These are phyloP conservation scores for Colletotrichum acutatum DNA, from an alignment of 2,329 filamentous ascomycete species.

Conservation along the genomic window DNA sequence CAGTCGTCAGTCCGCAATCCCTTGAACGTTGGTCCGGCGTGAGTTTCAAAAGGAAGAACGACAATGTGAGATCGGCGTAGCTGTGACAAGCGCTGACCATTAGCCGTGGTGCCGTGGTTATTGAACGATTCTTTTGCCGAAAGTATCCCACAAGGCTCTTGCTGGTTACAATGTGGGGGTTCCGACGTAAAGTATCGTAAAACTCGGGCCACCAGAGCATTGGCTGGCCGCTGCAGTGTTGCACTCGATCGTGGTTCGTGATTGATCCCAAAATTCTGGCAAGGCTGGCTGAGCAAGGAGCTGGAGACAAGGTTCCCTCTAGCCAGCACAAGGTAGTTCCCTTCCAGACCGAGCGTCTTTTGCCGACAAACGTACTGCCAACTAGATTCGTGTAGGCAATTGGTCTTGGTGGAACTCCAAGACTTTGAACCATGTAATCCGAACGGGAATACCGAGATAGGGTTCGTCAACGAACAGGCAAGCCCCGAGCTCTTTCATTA, in stretches of 20 bases:
- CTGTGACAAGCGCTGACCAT: slow-evolving; percentile 17
- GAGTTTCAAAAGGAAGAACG: slow-evolving; percentile 19
- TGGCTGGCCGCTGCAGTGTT: not conserved
- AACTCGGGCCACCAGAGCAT: slow-evolving; percentile 5
- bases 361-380: not conserved
- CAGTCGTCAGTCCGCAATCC: not conserved
- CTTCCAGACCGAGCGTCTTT: not conserved
- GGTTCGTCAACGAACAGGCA: slow-evolving; percentile 14
- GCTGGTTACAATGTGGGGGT: slow-evolving; percentile 26
- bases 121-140: slow-evolving; percentile 8
- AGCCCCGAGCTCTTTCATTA: slow-evolving; percentile 7
- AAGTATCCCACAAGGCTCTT: slow-evolving; percentile 10
- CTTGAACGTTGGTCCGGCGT: not conserved
- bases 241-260: not conserved
- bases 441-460: slow-evolving; percentile 16
- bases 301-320: not conserved
- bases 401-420: not conserved
- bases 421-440: not conserved
- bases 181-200: not conserved
- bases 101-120: not conserved
- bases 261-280: not conserved
- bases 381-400: not conserved
- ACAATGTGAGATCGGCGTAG: slow-evolving; percentile 21
- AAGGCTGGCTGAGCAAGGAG: not conserved
- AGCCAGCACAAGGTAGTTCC: not conserved